These are phyloP conservation scores for Telfairia occidentalis DNA, from an alignment of 331 rosid species.

Conservation along the genomic window DNA sequence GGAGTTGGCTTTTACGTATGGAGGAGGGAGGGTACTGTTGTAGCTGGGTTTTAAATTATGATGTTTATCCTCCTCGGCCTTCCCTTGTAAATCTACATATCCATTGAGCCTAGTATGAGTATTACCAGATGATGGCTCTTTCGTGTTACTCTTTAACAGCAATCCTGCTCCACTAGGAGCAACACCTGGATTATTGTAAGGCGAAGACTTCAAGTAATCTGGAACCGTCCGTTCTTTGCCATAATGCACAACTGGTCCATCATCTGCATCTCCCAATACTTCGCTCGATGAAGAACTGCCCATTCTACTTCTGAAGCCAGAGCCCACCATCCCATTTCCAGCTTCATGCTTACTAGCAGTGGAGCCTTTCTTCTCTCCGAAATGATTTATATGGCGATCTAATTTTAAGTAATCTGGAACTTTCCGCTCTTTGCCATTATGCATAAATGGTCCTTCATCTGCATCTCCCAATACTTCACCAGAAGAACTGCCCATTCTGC, in stretches of 20 bases:
- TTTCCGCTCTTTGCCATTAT: conserved; percentile 29
- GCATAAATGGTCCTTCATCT: conserved; percentile 29
- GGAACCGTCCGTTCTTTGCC: conserved; percentile 27
- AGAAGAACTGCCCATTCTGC: conserved; percentile 34
- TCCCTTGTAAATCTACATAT: conserved; percentile 18
- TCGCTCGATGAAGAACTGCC: conserved; percentile 42
- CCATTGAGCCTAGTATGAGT: conserved; percentile 21
- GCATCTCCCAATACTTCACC: conserved; percentile 29
- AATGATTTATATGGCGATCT: conserved; percentile 23
- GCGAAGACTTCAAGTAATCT: conserved; percentile 22
- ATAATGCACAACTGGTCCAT: conserved; percentile 28
- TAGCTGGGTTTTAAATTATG: conserved; percentile 39
- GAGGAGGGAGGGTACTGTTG: conserved; percentile 65
- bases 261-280: conserved; percentile 28
- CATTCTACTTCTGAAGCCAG: conserved; percentile 23
- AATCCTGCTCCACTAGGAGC: conserved; percentile 25
- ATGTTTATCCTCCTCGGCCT: conserved; percentile 35
- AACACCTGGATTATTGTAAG: conserved; percentile 26
- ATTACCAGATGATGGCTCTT: conserved; percentile 33
- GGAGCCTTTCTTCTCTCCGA: conserved; percentile 30
- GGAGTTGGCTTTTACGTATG: conserved; percentile 56
- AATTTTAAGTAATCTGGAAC: conserved; percentile 22
- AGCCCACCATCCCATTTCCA: conserved; percentile 28
- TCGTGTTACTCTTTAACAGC: conserved; percentile 27
- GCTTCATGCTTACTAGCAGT: conserved; percentile 29